Evolutionary conservation across 1,139 yeast genomes (phyloP).

Genomic region (Pichia inconspicua): DNA sequence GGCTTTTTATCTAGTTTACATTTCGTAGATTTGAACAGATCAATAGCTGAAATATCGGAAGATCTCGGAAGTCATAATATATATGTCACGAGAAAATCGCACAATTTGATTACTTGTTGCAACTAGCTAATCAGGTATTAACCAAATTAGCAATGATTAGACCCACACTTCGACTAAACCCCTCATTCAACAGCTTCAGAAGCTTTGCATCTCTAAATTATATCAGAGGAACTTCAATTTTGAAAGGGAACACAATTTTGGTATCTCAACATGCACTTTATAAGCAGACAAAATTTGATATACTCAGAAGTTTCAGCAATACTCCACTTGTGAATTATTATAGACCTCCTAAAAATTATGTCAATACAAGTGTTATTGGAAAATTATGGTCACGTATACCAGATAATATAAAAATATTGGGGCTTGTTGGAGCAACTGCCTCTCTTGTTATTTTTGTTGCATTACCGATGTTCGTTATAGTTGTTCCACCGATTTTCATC

Average conservation of each 20-base stretch:
- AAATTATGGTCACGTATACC: slow-evolving; percentile 23
- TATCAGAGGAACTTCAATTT: neutral
- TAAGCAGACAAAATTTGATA: slow-evolving; percentile 1
- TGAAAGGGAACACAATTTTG: slow-evolving; percentile 3
- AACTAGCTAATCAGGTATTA: too few species aligned
- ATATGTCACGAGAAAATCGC: too few species aligned
- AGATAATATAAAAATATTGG: slow-evolving; percentile 25
- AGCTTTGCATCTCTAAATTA: neutral
- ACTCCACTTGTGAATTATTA: slow-evolving; percentile 6
- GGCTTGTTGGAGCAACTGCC: slow-evolving; percentile 25
- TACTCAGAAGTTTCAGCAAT: slow-evolving; percentile 8
- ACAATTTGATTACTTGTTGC: too few species aligned
- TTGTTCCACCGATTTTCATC: slow-evolving; percentile 30
- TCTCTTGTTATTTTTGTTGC: slow-evolving; percentile 30
- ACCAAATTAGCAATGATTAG: neutral
- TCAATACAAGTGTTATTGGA: slow-evolving; percentile 11
- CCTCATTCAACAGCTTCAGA: neutral
- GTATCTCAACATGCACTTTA: slow-evolving; percentile 2
- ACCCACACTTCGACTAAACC: neutral
- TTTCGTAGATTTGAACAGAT: too few species aligned
- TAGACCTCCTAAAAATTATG: slow-evolving; percentile 20
- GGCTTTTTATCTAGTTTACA: too few species aligned
- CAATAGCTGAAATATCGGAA: too few species aligned
- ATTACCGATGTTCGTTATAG: slow-evolving; percentile 29
- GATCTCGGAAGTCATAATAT: neutral